Evolutionary conservation across 331 rosid species (phyloP).

Genomic region (Acacia concinna): DNA sequence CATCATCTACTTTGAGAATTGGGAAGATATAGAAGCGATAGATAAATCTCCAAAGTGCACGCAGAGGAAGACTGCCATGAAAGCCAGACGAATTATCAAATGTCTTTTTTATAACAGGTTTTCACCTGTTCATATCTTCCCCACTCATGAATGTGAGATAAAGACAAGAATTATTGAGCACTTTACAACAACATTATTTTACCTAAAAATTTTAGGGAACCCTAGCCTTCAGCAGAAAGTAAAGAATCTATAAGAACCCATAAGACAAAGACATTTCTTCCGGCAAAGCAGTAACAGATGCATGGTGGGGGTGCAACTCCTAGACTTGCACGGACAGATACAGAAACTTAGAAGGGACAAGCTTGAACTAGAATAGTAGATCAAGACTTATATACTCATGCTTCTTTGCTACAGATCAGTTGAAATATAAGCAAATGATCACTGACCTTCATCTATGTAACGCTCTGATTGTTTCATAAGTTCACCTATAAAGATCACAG

Average conservation of each 20-base stretch:
- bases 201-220: neutral
- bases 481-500: conserved; percentile 93
- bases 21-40: neutral
- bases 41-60: neutral
- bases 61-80: neutral
- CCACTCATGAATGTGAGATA: neutral
- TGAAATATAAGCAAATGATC: conserved; percentile 6
- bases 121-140: conserved; percentile 1
- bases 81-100: neutral
- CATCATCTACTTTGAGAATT: conserved; percentile 1
- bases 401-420: neutral
- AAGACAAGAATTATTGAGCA: neutral
- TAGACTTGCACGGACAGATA: neutral
- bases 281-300: neutral
- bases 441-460: conserved; percentile 82
- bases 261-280: neutral
- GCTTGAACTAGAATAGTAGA: neutral
- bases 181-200: neutral
- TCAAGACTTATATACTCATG: neutral
- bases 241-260: neutral
- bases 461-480: conserved; percentile 97
- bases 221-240: neutral
- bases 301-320: neutral
- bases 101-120: neutral
- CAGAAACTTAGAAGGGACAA: neutral